Base-by-base conservation (phyloP, 768 basidiomycete genomes). In the Macrolepiota albuminosa region DNA sequence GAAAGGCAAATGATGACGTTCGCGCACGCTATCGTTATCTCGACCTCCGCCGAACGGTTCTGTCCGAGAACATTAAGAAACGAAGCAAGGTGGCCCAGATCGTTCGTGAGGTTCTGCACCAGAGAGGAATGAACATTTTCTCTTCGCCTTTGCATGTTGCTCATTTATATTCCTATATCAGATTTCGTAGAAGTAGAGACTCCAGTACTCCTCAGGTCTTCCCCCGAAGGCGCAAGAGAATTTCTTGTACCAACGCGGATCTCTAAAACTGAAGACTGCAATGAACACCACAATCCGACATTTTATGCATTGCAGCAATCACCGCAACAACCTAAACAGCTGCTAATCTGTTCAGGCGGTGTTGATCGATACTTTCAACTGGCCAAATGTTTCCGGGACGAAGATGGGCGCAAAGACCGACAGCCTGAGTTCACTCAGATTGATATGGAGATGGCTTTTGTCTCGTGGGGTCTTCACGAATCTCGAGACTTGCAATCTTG, bases 401-500 rank as follows among this genome's bases (percentile, higher is more conserved):
- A 98, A 73, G 93, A 93, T 68, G 94, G 95, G 4, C 82, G 95
- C 58, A 95, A 91, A 72, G 95, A 98, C 71, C 83, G 95, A 47
- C 95, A 98, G 69, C 95, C 95, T 0, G 95, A 98, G 72, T 98
- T 98, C 73, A 98, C 95, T 24, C 95, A 98, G 75, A 79, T 98
- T 61, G 95, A 98, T 84, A 73, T 98, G 62, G 95, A 98, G 75
- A 95, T 97, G 91, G 93, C 90, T 2, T 98, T 90, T 73, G 87
- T 95, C 18, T 88, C 89, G 8, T 97, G 95, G 86, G 88, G 88
- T 34, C 66, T 71, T 54, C 55, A 69, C 47, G 63, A 68, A 36
- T 47, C 63, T 8, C 60, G 67, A 53, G 57, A 61, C 43, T 62
- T 67, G 37, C 33, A 47, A 47, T 33, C 52, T 51, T 62, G 81